These are phyloP conservation scores for Metroxylon sagu DNA, from an alignment of 176 grass and related monocot genomes.

Conservation along the genomic window DNA sequence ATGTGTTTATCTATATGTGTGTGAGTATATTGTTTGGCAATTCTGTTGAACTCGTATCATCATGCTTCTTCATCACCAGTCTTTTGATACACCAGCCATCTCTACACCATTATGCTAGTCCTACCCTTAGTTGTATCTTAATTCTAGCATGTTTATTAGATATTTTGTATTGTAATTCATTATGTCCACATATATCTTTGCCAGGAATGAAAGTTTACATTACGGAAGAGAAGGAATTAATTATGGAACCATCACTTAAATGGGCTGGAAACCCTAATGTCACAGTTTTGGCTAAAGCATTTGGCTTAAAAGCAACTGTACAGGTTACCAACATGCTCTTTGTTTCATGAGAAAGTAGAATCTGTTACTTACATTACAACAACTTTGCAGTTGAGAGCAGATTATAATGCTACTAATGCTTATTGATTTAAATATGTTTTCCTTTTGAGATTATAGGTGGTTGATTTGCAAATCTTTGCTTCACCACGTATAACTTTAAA, in stretches of 20 bases:
- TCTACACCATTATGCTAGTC: too few species aligned
- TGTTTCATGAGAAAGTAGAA: background rate
- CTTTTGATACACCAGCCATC: too few species aligned
- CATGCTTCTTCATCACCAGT: too few species aligned
- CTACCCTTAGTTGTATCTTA: too few species aligned
- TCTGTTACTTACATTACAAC: too few species aligned
- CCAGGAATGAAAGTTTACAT: slow-evolving; percentile 94
- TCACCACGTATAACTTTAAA: slow-evolving; percentile 84
- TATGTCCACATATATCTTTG: slow-evolving; percentile 3
- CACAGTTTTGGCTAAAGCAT: slow-evolving; percentile 60
- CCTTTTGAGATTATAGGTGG: slow-evolving; percentile 43
- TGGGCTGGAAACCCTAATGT: slow-evolving; percentile 99
- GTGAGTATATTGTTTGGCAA: too few species aligned
- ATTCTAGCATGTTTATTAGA: too few species aligned
- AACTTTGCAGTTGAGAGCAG: too few species aligned
- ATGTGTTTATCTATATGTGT: too few species aligned
- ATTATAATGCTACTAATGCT: too few species aligned
- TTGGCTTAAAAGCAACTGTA: slow-evolving; percentile 65
- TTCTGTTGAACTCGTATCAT: too few species aligned
- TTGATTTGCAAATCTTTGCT: slow-evolving; percentile 94
- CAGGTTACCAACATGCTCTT: slow-evolving; percentile 33
- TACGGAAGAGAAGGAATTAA: slow-evolving; percentile 89
- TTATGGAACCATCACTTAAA: slow-evolving; percentile 94
- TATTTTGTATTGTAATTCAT: too few species aligned
- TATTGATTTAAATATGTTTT: background rate